Evolutionary conservation across 2,329 filamentous ascomycete species (phyloP).

Genomic region (Nemania sp.): DNA sequence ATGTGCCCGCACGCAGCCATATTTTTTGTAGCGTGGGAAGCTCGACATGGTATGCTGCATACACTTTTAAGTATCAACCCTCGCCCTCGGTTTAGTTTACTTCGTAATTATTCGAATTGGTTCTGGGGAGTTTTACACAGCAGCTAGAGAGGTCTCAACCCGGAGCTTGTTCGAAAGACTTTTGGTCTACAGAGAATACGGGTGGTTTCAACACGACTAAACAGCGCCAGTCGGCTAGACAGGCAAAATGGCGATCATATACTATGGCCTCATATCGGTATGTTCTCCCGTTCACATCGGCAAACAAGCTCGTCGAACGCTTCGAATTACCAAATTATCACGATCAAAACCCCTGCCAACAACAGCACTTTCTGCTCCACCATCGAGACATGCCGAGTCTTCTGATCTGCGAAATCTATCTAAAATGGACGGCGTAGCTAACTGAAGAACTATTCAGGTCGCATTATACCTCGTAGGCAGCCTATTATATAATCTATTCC

Average conservation of each 20-base stretch:
- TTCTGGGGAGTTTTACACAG: not conserved
- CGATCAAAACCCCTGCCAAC: no score
- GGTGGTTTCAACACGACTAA: slow-evolving; percentile 1
- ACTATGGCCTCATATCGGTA: slow-evolving; percentile 21
- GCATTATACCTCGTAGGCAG: slow-evolving; percentile 26
- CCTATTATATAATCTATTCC: slow-evolving; percentile 35
- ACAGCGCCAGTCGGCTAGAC: slow-evolving; percentile 21
- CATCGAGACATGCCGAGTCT: no score
- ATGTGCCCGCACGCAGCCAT: not conserved
- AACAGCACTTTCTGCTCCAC: no score
- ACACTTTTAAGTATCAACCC: slow-evolving; percentile 22
- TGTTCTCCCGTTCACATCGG: slow-evolving; percentile 7
- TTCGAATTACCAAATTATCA: not conserved
- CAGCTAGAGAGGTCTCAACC: not conserved
- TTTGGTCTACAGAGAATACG: slow-evolving; percentile 5
- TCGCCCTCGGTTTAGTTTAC: slow-evolving; percentile 10
- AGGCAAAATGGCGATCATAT: slow-evolving; percentile 23
- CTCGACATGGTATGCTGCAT: slow-evolving; percentile 7
- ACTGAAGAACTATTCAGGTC: slow-evolving; percentile 21
- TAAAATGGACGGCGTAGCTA: slow-evolving; percentile 13
- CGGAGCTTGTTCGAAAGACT: no score
- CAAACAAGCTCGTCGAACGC: not conserved
- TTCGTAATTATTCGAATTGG: not conserved
- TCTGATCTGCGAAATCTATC: no score
- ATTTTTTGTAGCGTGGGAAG: not conserved